Base-by-base conservation (phyloP, 2,329 filamentous ascomycete species). In the Calonectria hawksworthii region DNA sequence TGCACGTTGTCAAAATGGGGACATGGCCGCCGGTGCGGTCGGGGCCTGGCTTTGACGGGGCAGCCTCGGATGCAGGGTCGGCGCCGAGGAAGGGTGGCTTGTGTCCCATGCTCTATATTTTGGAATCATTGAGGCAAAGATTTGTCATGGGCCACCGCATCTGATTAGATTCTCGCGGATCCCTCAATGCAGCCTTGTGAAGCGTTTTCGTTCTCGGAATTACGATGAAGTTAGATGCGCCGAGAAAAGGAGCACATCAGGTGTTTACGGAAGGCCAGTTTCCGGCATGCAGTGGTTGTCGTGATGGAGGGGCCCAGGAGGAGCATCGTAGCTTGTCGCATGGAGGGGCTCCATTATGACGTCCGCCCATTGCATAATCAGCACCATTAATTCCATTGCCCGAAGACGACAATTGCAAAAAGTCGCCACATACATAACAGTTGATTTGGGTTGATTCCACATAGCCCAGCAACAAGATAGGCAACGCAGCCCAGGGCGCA, bases 111-210 rank as follows among this genome's bases (percentile, higher is more conserved):
- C 47, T 64, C 28, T 23, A 30, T 44, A 26, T 59, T 69, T 61
- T 69, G 67, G 36, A 69, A 41, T 68, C 36, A 76, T 69, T 34
- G 66, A 36, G 50, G 23, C 32, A 73, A 74, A 41, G 28, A 79
- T 80, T 80, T 80, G 77, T 78, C 78, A 81, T 64, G 36, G n/a
- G 54, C 26, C 52, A 38, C 72, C 68, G 71, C 68, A 81, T 80
- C 78, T 76, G 78, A 78, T 81, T 73, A 78, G 77, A 80, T 77
- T 77, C 69, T 73, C 70, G 41, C 41, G 63, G 56, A 32, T 32
- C 34, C 41, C 38, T 18, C 28, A 36, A 28, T 30, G 32, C 38
- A 41, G 36, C 4, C 14, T 30, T 36, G 10, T 28, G 50, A 13
- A 21, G 23, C 18, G 23, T 30, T 68, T 59, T 51, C 34, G 4